Evolutionary conservation across 2,329 filamentous ascomycete species (phyloP).

Genomic region (Talaromyces atroroseus): DNA sequence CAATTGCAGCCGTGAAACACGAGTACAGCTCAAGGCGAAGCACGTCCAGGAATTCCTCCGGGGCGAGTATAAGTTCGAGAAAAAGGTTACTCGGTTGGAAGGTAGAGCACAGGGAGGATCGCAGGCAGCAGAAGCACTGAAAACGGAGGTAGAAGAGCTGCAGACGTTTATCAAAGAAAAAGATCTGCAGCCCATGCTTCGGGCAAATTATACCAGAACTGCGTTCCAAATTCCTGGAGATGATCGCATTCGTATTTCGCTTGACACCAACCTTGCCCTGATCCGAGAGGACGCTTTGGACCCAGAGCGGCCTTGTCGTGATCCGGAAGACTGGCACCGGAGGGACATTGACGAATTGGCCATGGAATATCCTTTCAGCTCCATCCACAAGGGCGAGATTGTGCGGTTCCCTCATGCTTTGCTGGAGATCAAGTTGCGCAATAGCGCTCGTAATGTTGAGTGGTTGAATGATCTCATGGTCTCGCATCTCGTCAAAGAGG

Average conservation of each 20-base stretch:
- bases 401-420: constrained; percentile 85
- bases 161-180: constrained; percentile 73
- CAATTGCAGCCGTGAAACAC: constrained; percentile 70
- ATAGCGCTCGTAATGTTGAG: constrained; percentile 58
- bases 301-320: constrained; percentile 75
- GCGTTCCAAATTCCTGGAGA: constrained; percentile 96
- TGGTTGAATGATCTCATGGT: constrained; percentile 92
- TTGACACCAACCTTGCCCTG: constrained; percentile 87
- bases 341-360: constrained; percentile 76
- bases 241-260: constrained; percentile 80
- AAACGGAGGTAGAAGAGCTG: constrained; percentile 67
- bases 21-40: constrained; percentile 86
- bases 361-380: constrained; percentile 81
- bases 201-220: constrained; percentile 88
- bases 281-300: constrained; percentile 75
- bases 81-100: constrained; percentile 76
- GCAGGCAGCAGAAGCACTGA: constrained; percentile 63
- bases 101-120: constrained; percentile 65
- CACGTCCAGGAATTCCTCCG: constrained; percentile 83
- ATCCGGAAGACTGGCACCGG: constrained; percentile 85
- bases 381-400: constrained; percentile 85
- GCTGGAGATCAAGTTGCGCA: constrained; percentile 82
- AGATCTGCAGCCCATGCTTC: constrained; percentile 73
- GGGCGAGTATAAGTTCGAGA: constrained; percentile 87
- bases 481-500: constrained; percentile 85